phyloP scores from a whole-genome alignment of 2,329 filamentous ascomycete genomes.

The Podosphaera aphanis region DNA sequence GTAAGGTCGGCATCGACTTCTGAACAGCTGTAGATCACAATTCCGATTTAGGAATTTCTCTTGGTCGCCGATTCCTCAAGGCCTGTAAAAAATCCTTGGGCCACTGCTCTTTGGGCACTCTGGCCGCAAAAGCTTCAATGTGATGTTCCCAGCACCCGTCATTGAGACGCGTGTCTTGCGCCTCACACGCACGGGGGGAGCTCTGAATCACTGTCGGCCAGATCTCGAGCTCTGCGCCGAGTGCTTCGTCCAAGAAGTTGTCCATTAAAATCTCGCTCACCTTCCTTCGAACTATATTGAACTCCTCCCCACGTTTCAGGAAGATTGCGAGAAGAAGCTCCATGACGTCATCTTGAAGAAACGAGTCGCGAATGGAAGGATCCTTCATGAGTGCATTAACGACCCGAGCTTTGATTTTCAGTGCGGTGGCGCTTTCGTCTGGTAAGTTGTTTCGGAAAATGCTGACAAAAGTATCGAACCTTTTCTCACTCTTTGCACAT shows the following conservation, averaged over 20 bases:
- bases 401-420: constrained; percentile 21
- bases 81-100: constrained; percentile 10
- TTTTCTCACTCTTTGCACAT: constrained; percentile 6
- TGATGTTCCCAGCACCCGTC: constrained; percentile 38
- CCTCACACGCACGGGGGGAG: constrained; percentile 18
- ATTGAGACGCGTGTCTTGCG: constrained; percentile 16
- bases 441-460: constrained; percentile 9
- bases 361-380: constrained; percentile 27
- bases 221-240: constrained; percentile 32
- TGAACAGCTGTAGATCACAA: too few species aligned
- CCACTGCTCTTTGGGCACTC: constrained; percentile 7
- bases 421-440: constrained; percentile 10
- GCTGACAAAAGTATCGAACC: constrained; percentile 7
- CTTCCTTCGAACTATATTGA: constrained; percentile 28
- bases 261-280: constrained; percentile 36
- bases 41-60: constrained; percentile 1
- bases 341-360: constrained; percentile 31
- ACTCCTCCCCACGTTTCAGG: constrained; percentile 22
- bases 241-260: constrained; percentile 41
- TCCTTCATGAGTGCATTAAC: constrained; percentile 34
- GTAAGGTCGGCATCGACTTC: too few species aligned
- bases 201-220: constrained; percentile 25
- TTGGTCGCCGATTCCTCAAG: constrained; percentile 6
- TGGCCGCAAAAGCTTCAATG: constrained; percentile 15
- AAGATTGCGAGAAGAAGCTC: constrained; percentile 29